Evolutionary conservation across 1,284 basidiomycete species (phyloP), one percentile per base, ranked within the genome.

Genomic region (Cutaneotrichosporon cyanovorans): DNA sequence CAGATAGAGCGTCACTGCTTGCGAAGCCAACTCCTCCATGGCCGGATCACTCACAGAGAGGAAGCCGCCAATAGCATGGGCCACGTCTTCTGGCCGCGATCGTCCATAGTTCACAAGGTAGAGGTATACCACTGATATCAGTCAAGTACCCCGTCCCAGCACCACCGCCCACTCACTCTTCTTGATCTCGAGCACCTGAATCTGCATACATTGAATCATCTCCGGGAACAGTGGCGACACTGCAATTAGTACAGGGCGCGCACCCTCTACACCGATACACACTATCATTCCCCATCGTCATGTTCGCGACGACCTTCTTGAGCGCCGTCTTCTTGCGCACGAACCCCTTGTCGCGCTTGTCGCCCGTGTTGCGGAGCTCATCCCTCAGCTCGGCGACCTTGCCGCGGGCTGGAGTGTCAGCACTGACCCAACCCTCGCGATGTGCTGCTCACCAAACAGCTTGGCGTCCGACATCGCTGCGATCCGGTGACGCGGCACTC

Each of bases 31-130:
- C n/a, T n/a, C n/a, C n/a, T n/a, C n/a, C n/a, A n/a, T n/a, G n/a
- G n/a, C n/a, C n/a, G n/a, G n/a, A n/a, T n/a, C 25, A 28, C 25
- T 28, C 25, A 75, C 76, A 56, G 79, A 79, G 42, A 98, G 88
- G 65, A 98, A 98, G 2, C 92, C 96, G 64, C 96, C 93, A 53
- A 98, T 91, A 11, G 93, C 92, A 40, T 93, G 80, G 60, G 95
- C 93, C 69, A 97, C 88, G 36, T 85, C 80, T 65, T 98, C 93
- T 0, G 93, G 93, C 65, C 96, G 88, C 0, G 91, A 87, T 68
- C 92, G 90, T 38, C 91, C 91, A 62, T 97, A 97, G 75, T 96
- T 95, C 80, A 96, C 95, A 52, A 97, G 83, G 71, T 95, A 97
- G 37, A 97, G 81, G 65, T 97, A 98, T 15, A 97, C 93, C 50